phyloP scores from a whole-genome alignment of 73 alveolate genomes.

The Halteria grandinella region DNA sequence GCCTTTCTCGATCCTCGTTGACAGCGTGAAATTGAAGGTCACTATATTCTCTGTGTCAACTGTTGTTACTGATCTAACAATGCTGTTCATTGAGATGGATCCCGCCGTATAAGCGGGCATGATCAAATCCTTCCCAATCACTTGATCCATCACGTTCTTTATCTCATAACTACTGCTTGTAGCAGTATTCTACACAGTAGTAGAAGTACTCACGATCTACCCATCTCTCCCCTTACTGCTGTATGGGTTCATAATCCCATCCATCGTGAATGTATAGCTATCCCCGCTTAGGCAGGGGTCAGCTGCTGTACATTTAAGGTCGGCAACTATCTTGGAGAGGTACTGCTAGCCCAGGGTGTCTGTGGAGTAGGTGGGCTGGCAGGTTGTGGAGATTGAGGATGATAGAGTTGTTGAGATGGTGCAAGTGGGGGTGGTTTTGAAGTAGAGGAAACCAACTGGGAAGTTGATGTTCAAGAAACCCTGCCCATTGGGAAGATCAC shows the following conservation, averaged over 20 bases:
- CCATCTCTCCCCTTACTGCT: constrained; percentile 60
- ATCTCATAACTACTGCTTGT: constrained; percentile 31
- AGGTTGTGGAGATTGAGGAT: constrained; percentile 32
- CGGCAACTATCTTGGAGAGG: constrained; percentile 15
- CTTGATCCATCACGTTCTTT: constrained; percentile 42
- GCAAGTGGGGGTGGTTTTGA: constrained; percentile 45
- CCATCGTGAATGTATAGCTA: constrained; percentile 27
- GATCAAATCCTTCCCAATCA: constrained; percentile 18
- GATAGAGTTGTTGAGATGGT: constrained; percentile 8
- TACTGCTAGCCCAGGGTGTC: no score
- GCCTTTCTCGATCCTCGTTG: constrained; percentile 29
- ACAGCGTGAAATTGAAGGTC: constrained; percentile 1
- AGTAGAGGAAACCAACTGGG: constrained; percentile 64
- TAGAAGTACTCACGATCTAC: constrained; percentile 34
- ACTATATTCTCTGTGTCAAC: constrained; percentile 45
- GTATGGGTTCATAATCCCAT: constrained; percentile 56
- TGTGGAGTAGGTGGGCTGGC: no score
- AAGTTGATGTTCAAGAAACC: constrained; percentile 19
- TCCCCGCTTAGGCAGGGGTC: constrained; percentile 1
- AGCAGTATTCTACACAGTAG: constrained; percentile 33
- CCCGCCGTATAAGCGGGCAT: constrained; percentile 39
- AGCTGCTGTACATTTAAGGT: neutral
- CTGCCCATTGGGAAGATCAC: constrained; percentile 14
- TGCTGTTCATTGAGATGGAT: neutral
- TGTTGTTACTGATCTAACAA: constrained; percentile 40